These are phyloP conservation scores for Oxytropis ochrocephala DNA, from an alignment of 306 rosid species.

Conservation along the genomic window DNA sequence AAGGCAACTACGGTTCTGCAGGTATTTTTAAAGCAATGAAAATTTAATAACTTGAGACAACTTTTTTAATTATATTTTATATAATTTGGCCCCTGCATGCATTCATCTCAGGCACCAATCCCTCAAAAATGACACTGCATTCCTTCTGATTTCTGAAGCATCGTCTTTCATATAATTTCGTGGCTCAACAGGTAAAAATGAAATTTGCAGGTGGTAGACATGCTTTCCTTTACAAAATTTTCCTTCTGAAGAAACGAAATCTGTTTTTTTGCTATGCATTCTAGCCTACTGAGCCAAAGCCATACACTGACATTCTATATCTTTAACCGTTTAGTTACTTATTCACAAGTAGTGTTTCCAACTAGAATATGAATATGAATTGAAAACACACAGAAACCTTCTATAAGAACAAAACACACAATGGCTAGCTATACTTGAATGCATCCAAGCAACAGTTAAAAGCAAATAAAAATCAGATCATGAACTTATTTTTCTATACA, in stretches of 20 bases:
- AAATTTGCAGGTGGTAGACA: no score
- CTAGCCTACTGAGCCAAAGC: background rate
- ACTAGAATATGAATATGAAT: conserved; percentile 6
- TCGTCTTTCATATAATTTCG: no score
- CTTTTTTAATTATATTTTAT: no score
- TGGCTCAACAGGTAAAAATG: no score
- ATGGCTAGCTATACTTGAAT: background rate
- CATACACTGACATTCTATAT: background rate
- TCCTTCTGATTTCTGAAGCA: no score
- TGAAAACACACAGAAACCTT: background rate
- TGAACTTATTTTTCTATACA: background rate
- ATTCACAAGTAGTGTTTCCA: background rate
- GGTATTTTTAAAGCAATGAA: no score
- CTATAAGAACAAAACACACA: background rate
- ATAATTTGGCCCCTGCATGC: no score
- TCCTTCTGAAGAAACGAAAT: no score
- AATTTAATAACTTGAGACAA: no score
- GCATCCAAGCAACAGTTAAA: background rate
- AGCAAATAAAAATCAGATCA: background rate
- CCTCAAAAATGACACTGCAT: background rate
- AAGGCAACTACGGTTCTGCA: no score
- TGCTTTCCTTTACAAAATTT: no score
- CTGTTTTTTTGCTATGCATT: background rate
- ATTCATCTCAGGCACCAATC: no score
- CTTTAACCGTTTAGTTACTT: background rate